phyloP scores from a whole-genome alignment of 768 basidiomycete genomes.

The Auricularia auricula-judae region DNA sequence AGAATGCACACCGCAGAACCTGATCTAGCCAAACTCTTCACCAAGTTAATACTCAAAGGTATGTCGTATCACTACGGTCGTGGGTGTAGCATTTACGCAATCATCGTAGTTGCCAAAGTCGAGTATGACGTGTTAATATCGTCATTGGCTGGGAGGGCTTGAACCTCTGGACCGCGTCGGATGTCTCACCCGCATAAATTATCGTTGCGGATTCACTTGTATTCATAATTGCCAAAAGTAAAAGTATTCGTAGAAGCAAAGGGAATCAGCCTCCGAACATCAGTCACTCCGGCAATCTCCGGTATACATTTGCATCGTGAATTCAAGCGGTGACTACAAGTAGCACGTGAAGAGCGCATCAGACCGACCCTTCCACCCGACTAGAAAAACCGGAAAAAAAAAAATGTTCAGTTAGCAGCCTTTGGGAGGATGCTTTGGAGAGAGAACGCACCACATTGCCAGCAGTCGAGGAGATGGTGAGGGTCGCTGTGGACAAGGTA shows the following conservation, averaged over 20 bases:
- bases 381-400: no score
- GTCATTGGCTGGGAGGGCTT: conserved; percentile 36
- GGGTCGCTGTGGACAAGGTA: neutral
- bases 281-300: no score
- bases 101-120: conserved; percentile 44
- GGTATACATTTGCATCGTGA: no score
- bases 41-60: conserved; percentile 68
- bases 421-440: neutral
- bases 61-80: conserved; percentile 11
- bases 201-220: no score
- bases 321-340: no score
- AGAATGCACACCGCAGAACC: conserved; percentile 60
- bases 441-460: neutral
- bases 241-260: no score
- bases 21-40: conserved; percentile 50
- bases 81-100: neutral
- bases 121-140: conserved; percentile 52
- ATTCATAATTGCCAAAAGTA: no score
- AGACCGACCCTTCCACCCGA: no score
- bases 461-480: neutral
- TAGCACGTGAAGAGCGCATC: no score
- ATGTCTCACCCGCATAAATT: neutral
- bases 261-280: no score
- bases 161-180: neutral
- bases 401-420: no score